Evolutionary conservation across 2,329 filamentous ascomycete genomes (phyloP).

Genomic region (Tolypocladium inflatum): DNA sequence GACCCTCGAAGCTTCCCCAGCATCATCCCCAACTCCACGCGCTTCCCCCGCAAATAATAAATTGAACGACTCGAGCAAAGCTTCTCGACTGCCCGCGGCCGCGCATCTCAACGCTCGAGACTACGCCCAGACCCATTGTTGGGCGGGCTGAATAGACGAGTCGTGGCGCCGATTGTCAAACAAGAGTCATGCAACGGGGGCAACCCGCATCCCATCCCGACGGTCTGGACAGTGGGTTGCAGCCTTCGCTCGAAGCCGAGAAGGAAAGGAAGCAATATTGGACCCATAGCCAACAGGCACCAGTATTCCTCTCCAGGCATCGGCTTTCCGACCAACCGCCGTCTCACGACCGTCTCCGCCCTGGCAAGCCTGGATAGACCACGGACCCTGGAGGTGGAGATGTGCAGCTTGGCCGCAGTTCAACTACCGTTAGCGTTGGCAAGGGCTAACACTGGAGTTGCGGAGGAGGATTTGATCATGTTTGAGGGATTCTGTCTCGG

Average conservation of each 20-base stretch:
- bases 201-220: not conserved
- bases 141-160: not conserved
- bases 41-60: not conserved
- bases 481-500: not conserved
- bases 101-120: not conserved
- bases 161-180: not conserved
- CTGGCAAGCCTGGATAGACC: too few relatives aligned
- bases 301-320: slow-evolving; percentile 1
- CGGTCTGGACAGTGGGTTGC: not conserved
- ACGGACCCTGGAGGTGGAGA: not conserved
- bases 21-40: not conserved
- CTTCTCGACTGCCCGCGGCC: not conserved
- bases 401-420: not conserved
- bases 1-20: not conserved
- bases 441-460: not conserved
- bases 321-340: not conserved
- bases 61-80: not conserved
- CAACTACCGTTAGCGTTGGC: not conserved
- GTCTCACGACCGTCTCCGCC: not conserved
- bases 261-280: not conserved
- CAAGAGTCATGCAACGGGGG: not conserved
- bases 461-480: not conserved
- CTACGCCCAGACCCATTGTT: not conserved
- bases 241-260: not conserved
- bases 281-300: slow-evolving; percentile 1